Evolutionary conservation across 305 asterid genomes (phyloP).

Genomic region (Stenogyne calaminthoides): DNA sequence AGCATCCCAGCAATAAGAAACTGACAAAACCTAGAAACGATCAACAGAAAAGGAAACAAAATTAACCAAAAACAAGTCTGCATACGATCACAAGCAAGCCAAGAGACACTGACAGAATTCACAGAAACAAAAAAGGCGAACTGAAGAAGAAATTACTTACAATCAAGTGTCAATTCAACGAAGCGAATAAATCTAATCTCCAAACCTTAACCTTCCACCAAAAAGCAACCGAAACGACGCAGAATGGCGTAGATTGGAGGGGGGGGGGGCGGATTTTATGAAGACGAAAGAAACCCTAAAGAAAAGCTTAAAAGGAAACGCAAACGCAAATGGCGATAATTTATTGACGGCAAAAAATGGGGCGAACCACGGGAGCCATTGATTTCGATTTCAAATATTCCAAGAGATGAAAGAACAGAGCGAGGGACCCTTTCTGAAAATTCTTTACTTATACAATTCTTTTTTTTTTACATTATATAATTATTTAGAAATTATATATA

Average conservation of each 20-base stretch:
- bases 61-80: background rate
- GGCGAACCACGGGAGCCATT: slow-evolving; percentile 39
- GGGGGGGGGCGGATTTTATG: no score
- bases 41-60: background rate
- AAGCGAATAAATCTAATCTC: slow-evolving; percentile 1
- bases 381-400: slow-evolving; percentile 36
- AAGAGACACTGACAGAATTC: slow-evolving; percentile 4
- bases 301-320: slow-evolving; percentile 10
- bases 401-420: slow-evolving; percentile 21
- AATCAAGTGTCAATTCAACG: slow-evolving; percentile 16
- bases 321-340: slow-evolving; percentile 33
- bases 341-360: slow-evolving; percentile 41
- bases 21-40: background rate
- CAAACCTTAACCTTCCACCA: slow-evolving; percentile 21
- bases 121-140: background rate
- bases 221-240: slow-evolving; percentile 27
- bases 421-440: slow-evolving; percentile 7
- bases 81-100: slow-evolving; percentile 21
- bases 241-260: no score
- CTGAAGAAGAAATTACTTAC: slow-evolving; percentile 31
- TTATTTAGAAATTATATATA: background rate
- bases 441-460: background rate
- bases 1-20: background rate
- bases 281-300: slow-evolving; percentile 35
- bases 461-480: background rate